Conservation (phyloP, 2,329 filamentous ascomycete genomes). For the Arachnopeziza araneosa region DNA sequence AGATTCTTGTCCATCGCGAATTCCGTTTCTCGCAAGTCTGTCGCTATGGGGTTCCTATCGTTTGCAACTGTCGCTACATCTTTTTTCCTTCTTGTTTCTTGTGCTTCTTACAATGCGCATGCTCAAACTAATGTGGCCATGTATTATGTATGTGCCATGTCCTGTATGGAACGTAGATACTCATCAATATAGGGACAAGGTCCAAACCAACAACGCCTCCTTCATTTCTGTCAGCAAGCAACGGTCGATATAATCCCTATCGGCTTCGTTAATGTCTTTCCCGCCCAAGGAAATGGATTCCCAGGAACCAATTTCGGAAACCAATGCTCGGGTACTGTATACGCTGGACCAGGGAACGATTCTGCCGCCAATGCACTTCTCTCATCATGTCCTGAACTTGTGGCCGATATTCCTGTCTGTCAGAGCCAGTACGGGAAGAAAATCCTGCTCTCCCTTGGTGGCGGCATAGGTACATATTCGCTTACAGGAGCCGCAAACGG, state of each 20-base stretch:
- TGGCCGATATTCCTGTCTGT: constrained; percentile 31
- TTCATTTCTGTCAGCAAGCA: constrained; percentile 32
- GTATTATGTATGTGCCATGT: neutral
- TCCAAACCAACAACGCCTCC: constrained; percentile 30
- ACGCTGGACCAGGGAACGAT: constrained; percentile 13
- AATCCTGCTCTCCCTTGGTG: constrained; percentile 35
- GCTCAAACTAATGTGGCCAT: neutral
- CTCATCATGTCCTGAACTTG: constrained; percentile 30
- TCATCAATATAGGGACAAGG: constrained; percentile 34
- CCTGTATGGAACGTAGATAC: neutral
- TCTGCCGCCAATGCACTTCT: constrained; percentile 29
- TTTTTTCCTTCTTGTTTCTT: neutral
- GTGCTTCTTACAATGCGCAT: neutral
- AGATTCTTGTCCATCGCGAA: too few species aligned
- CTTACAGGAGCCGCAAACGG: constrained; percentile 33
- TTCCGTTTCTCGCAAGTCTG: too few species aligned
- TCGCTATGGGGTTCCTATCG: neutral
- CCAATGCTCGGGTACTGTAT: constrained; percentile 32
- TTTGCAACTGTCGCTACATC: neutral
- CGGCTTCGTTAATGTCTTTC: constrained; percentile 36
- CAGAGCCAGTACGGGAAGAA: constrained; percentile 33
- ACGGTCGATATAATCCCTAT: constrained; percentile 37
- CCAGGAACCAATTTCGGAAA: constrained; percentile 38
- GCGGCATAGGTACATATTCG: constrained; percentile 29
- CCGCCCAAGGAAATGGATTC: constrained; percentile 35